Conservation (phyloP, 2,329 filamentous ascomycete species). For the Neurospora sp. region DNA sequence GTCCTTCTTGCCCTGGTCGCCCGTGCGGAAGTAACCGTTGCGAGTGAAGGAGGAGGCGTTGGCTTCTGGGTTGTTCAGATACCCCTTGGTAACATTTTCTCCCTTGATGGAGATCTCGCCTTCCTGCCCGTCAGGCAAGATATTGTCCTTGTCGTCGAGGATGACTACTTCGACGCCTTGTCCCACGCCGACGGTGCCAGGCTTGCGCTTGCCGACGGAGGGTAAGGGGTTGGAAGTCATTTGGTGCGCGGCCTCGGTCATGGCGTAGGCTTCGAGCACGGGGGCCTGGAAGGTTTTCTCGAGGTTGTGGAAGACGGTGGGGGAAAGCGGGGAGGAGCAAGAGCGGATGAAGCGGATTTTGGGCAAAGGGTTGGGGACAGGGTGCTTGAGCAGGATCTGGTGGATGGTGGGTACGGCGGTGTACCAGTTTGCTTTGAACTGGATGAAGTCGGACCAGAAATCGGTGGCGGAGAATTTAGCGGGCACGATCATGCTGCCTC, state of each 20-base stretch:
- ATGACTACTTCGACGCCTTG: slow-evolving; percentile 79
- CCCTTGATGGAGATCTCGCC: slow-evolving; percentile 78
- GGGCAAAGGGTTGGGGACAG: slow-evolving; percentile 57
- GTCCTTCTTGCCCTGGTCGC: slow-evolving; percentile 76
- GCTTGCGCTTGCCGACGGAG: slow-evolving; percentile 56
- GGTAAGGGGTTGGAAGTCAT: slow-evolving; percentile 73
- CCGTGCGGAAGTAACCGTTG: slow-evolving; percentile 77
- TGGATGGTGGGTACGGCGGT: slow-evolving; percentile 90
- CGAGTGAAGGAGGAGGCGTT: slow-evolving; percentile 66
- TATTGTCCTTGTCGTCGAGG: slow-evolving; percentile 57
- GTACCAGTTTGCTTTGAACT: slow-evolving; percentile 76
- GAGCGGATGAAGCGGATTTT: slow-evolving; percentile 79
- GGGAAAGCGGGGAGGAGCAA: slow-evolving; percentile 77
- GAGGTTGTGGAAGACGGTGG: slow-evolving; percentile 70
- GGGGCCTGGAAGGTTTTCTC: slow-evolving; percentile 68
- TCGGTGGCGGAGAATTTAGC: slow-evolving; percentile 69
- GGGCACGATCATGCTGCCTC: slow-evolving; percentile 72
- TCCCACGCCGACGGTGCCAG: slow-evolving; percentile 72
- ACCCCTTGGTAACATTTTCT: slow-evolving; percentile 75
- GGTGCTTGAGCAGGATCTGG: slow-evolving; percentile 72
- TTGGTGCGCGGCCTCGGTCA: slow-evolving; percentile 83
- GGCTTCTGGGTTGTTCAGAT: slow-evolving; percentile 72
- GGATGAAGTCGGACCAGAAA: slow-evolving; percentile 69
- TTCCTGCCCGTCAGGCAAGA: slow-evolving; percentile 59
- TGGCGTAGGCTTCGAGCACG: slow-evolving; percentile 82